phyloP scores from a whole-genome alignment of 768 basidiomycete genomes.

The Rhodotorula taiwanensis region DNA sequence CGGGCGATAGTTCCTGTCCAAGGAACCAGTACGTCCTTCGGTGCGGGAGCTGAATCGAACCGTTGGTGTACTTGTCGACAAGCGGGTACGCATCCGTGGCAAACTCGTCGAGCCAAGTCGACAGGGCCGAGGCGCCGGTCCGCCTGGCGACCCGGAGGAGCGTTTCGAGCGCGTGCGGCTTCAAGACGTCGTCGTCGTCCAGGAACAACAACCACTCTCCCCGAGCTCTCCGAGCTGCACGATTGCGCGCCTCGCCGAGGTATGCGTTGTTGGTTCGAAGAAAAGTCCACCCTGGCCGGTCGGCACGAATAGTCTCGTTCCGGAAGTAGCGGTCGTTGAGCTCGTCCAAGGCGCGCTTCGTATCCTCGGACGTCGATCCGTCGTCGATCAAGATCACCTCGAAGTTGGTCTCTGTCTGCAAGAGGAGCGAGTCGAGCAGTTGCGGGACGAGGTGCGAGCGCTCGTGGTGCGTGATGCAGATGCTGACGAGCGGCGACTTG shows the following conservation, averaged over 20 bases:
- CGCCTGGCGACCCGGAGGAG: slow-evolving; percentile 17
- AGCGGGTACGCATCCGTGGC: slow-evolving; percentile 31
- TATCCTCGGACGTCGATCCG: slow-evolving; percentile 11
- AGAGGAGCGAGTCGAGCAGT: slow-evolving; percentile 28
- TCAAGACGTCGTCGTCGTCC: slow-evolving; percentile 38
- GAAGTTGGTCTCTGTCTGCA: slow-evolving; percentile 21
- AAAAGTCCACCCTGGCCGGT: slow-evolving; percentile 10
- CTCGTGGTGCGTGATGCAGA: slow-evolving; percentile 36
- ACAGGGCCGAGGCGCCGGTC: slow-evolving; percentile 20
- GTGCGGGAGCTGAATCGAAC: slow-evolving; percentile 12
- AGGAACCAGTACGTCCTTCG: slow-evolving; percentile 37
- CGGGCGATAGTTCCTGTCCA: slow-evolving; percentile 19
- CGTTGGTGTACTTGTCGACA: background rate
- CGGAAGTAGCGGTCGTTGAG: slow-evolving; percentile 15
- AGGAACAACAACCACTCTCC: slow-evolving; percentile 31
- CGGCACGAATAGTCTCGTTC: background rate
- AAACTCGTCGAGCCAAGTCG: slow-evolving; percentile 37
- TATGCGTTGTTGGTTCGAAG: slow-evolving; percentile 24
- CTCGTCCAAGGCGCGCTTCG: slow-evolving; percentile 8
- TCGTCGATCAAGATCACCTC: slow-evolving; percentile 36
- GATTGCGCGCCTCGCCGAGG: slow-evolving; percentile 34
- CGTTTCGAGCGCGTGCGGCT: slow-evolving; percentile 30
- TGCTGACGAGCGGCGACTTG: slow-evolving; percentile 17
- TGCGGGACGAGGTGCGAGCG: slow-evolving; percentile 30
- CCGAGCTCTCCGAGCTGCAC: slow-evolving; percentile 8